A percentile compares a stretch with the other conserved stretches of the same genome.
Evolutionary conservation across 148 eudicot species (phyloP).

Genomic region (Euryodendron excelsum): DNA sequence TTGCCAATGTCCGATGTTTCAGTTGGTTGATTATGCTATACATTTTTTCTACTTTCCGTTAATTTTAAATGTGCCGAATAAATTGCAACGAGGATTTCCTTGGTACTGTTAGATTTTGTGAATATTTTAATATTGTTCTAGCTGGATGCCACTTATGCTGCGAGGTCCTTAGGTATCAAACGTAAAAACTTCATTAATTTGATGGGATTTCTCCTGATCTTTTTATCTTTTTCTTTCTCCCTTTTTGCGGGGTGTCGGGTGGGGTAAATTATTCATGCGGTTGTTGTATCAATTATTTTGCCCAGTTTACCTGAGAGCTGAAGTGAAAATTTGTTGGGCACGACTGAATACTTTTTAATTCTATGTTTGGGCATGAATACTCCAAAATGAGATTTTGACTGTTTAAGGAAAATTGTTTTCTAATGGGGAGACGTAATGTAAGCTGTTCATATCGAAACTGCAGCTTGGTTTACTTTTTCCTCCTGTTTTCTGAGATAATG

Average conservation of each 20-base stretch:
- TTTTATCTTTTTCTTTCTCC: too few relatives aligned
- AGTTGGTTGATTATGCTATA: not conserved
- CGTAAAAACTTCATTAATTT: too few relatives aligned
- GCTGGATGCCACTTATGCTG: not conserved
- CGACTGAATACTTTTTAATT: too few relatives aligned
- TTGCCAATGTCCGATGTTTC: not conserved
- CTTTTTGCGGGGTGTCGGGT: not conserved
- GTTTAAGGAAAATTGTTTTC: too few relatives aligned
- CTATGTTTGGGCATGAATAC: too few relatives aligned
- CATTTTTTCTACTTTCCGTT: not conserved
- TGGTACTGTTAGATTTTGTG: not conserved
- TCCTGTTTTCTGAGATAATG: too few relatives aligned
- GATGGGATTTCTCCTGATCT: too few relatives aligned
- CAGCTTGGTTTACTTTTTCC: too few relatives aligned
- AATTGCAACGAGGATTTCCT: not conserved
- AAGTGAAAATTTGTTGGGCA: not conserved
- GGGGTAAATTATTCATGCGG: not conserved
- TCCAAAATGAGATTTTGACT: too few relatives aligned
- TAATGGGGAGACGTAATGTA: too few relatives aligned
- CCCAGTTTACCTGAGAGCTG: not conserved
- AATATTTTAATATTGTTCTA: not conserved
- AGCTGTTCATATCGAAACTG: too few relatives aligned
- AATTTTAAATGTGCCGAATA: not conserved
- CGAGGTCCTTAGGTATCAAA: too few relatives aligned
- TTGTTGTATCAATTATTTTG: not conserved